These are phyloP conservation scores for Pistacia atlantica DNA, from an alignment of 345 rosid genomes.

Conservation along the genomic window DNA sequence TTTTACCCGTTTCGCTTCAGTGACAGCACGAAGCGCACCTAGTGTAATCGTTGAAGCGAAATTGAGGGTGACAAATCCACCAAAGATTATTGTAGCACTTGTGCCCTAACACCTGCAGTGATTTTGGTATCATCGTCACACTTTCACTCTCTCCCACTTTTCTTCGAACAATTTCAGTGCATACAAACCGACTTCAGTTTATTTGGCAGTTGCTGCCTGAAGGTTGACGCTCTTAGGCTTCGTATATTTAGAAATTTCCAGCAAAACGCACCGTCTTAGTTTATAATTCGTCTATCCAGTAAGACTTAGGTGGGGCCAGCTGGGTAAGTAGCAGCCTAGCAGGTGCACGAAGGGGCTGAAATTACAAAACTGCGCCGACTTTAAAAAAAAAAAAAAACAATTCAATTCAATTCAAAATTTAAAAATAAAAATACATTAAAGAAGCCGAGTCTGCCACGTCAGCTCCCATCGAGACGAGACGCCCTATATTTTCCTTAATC, in stretches of 20 bases:
- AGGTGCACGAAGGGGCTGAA: not conserved
- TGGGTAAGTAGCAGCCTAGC: not conserved
- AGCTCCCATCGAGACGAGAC: constrained; percentile 4
- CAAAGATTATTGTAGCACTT: constrained; percentile 39
- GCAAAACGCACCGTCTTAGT: not conserved
- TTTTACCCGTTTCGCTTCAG: constrained; percentile 47
- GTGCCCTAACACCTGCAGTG: constrained; percentile 34
- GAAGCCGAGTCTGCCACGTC: constrained; percentile 12
- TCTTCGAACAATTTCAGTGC: constrained; percentile 44
- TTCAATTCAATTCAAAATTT: not conserved
- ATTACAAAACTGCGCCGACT: constrained; percentile 18
- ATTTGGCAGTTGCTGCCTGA: not conserved
- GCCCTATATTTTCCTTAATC: not conserved
- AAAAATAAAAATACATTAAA: not conserved
- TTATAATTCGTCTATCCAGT: not conserved
- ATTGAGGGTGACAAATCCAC: constrained; percentile 47
- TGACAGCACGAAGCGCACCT: constrained; percentile 35
- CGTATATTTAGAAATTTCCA: not conserved
- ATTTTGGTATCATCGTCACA: constrained; percentile 51
- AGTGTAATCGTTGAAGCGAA: constrained; percentile 44
- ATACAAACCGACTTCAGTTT: not conserved
- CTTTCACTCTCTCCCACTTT: constrained; percentile 30
- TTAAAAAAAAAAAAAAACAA: not conserved
- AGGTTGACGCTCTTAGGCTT: not conserved
- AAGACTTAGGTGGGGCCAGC: not conserved